These are phyloP conservation scores for Botryosphaeria dothidea DNA, from an alignment of 2,329 filamentous ascomycete species.

Conservation along the genomic window DNA sequence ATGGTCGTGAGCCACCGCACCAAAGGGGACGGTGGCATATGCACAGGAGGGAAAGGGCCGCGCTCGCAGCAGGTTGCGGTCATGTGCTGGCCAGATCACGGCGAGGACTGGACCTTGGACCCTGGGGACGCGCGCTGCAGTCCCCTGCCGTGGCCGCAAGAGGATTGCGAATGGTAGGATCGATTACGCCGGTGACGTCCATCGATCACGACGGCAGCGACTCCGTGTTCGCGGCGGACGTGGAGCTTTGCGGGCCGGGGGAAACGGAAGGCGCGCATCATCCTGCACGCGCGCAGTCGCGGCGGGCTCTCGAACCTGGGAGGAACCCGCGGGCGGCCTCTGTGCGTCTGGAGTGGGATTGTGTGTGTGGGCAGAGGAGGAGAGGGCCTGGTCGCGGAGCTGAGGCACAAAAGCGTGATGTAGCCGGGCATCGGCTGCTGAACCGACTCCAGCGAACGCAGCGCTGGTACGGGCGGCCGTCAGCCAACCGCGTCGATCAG, in stretches of 20 bases:
- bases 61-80: constrained; percentile 15
- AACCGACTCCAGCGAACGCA: not conserved
- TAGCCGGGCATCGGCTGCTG: not conserved
- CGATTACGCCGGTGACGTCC: no score
- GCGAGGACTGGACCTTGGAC: not conserved
- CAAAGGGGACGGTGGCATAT: not conserved
- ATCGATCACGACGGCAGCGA: not conserved
- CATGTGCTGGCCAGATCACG: constrained; percentile 15
- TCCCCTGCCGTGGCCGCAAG: not conserved
- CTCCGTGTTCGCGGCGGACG: not conserved
- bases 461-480: not conserved
- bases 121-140: not conserved
- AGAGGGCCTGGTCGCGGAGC: not conserved
- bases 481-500: constrained; percentile 12
- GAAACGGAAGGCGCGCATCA: constrained; percentile 16
- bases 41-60: not conserved
- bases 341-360: not conserved
- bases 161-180: no score
- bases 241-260: constrained; percentile 9
- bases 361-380: not conserved
- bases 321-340: not conserved
- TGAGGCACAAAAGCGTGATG: constrained; percentile 7
- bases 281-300: constrained; percentile 11
- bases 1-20: not conserved
- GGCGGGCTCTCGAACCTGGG: not conserved